phyloP scores from a whole-genome alignment of 2,329 filamentous ascomycete genomes.

The Lachnellula hyalina region DNA sequence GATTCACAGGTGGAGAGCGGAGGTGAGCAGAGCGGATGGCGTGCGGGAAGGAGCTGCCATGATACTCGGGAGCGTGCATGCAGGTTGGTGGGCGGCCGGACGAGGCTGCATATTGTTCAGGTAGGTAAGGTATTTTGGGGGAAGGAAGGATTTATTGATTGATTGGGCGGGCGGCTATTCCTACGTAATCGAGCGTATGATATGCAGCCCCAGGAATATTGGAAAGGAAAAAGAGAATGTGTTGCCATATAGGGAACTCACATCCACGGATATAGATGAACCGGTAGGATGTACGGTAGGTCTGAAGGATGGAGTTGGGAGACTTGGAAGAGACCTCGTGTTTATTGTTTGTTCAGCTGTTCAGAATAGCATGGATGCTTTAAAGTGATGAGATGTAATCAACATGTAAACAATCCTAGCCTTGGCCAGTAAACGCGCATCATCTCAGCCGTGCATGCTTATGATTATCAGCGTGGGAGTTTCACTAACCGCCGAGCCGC shows the following conservation, averaged over 20 bases:
- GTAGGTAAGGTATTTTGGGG: no score
- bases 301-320: not conserved
- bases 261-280: no score
- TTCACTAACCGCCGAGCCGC: constrained; percentile 17
- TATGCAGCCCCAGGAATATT: not conserved
- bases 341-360: not conserved
- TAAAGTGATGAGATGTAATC: not conserved
- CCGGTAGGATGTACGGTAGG: not conserved
- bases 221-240: not conserved
- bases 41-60: not conserved
- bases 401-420: not conserved
- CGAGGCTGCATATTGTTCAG: not conserved
- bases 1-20: not conserved
- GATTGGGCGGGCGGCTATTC: not conserved
- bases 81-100: not conserved
- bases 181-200: not conserved
- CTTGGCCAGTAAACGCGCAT: not conserved
- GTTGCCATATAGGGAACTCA: not conserved
- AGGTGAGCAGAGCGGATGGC: not conserved
- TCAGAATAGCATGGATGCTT: not conserved
- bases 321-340: not conserved
- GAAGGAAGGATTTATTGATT: not conserved
- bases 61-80: not conserved
- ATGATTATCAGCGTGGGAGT: constrained; percentile 11
- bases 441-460: constrained; percentile 2